These are phyloP conservation scores for Chaetomium tenue DNA, from an alignment of 495 filamentous ascomycete species.

Conservation along the genomic window DNA sequence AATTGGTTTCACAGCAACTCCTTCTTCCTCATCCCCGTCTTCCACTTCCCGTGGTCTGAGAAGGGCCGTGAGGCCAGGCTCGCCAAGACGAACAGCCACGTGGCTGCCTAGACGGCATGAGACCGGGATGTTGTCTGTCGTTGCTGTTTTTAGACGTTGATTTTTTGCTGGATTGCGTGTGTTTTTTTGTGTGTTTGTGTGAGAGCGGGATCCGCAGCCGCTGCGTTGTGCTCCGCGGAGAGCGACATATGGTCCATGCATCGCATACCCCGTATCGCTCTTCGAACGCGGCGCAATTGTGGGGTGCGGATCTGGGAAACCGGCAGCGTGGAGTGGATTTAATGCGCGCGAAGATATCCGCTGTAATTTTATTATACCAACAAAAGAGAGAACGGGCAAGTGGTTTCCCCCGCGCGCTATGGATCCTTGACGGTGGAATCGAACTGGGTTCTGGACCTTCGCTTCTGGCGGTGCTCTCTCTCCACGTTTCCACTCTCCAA, in stretches of 20 bases:
- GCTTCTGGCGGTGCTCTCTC: background rate
- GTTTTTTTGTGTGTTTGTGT: background rate
- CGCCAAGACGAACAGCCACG: constrained; percentile 37
- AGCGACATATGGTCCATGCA: background rate
- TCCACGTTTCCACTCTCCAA: background rate
- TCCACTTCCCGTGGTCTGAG: constrained; percentile 96
- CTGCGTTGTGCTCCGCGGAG: background rate
- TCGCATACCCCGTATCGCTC: background rate
- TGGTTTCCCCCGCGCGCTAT: background rate
- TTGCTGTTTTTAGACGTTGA: background rate
- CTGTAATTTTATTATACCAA: constrained; percentile 4
- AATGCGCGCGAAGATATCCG: constrained; percentile 8
- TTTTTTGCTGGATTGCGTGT: background rate
- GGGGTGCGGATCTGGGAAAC: constrained; percentile 2
- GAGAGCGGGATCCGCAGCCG: background rate
- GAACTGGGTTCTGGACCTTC: constrained; percentile 7
- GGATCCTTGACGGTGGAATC: background rate
- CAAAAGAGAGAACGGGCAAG: constrained; percentile 5
- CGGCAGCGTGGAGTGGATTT: constrained; percentile 1
- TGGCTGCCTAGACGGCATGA: constrained; percentile 31
- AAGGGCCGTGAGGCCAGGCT: constrained; percentile 65
- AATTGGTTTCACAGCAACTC: constrained; percentile 55
- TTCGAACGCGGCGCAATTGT: constrained; percentile 5
- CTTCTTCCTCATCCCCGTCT: constrained; percentile 94
- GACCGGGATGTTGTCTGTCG: background rate